Evolutionary conservation across 2,329 filamentous ascomycete genomes (phyloP).

Genomic region (Botryotinia narcissicola): DNA sequence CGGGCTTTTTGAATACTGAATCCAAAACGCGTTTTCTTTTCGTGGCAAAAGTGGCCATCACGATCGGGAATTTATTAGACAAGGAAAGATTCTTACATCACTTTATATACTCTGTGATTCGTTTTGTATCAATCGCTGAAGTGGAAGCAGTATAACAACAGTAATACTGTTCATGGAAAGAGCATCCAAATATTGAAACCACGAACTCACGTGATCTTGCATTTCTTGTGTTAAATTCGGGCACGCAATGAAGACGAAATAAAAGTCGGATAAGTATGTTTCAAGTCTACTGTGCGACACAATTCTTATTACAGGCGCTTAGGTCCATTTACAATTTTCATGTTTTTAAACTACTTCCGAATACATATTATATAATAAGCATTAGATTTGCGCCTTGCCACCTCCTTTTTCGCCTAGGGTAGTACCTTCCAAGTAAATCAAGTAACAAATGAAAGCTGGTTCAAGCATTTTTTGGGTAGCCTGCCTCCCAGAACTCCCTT

Average conservation of each 20-base stretch:
- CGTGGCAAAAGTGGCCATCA: conserved; percentile 20
- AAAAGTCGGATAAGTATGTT: background rate
- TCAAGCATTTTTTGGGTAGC: conserved; percentile 2
- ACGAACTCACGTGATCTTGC: background rate
- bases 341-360: background rate
- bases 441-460: conserved; percentile 19
- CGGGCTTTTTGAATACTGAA: conserved; percentile 35
- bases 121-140: background rate
- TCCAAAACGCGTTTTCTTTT: conserved; percentile 37
- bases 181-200: background rate
- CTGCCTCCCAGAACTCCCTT: conserved; percentile 11
- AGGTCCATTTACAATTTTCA: background rate
- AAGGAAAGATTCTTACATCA: background rate
- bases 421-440: background rate
- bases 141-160: background rate
- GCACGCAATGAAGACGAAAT: background rate
- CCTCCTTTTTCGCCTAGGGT: background rate
- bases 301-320: background rate
- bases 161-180: background rate
- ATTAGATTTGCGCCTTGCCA: conserved; percentile 5
- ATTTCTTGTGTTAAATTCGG: background rate
- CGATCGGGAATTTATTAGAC: background rate
- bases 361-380: background rate
- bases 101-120: background rate
- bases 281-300: background rate